These are phyloP conservation scores for Farysia itapuensis DNA, from an alignment of 1,284 basidiomycete species.

Conservation along the genomic window DNA sequence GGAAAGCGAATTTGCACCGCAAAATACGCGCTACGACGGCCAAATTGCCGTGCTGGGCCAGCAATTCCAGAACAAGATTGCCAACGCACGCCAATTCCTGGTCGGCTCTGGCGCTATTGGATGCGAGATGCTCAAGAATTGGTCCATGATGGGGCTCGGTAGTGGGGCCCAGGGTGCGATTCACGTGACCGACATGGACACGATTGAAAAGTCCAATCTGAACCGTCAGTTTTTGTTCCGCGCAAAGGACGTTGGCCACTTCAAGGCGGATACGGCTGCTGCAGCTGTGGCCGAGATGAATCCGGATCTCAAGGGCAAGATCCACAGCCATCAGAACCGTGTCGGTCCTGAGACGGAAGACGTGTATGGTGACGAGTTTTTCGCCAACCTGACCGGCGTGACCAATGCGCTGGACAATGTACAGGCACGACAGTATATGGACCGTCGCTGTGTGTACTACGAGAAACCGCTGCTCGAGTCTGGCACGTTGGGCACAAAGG, in stretches of 20 bases:
- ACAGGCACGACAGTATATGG: constrained; percentile 95
- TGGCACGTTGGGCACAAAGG: constrained; percentile 97
- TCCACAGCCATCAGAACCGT: constrained; percentile 85
- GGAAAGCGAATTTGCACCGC: constrained; percentile 82
- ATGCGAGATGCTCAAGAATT: constrained; percentile 99
- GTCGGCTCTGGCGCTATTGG: constrained; percentile 98
- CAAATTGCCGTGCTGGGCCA: constrained; percentile 96
- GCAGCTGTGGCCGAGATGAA: constrained; percentile 96
- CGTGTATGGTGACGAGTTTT: constrained; percentile 83
- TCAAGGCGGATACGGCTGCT: constrained; percentile 95
- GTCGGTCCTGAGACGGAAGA: constrained; percentile 92
- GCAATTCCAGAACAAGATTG: constrained; percentile 88
- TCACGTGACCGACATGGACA: constrained; percentile 95
- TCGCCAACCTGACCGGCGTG: constrained; percentile 83
- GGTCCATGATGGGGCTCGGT: constrained; percentile 98
- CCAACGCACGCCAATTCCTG: constrained; percentile 88
- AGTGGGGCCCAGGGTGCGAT: constrained; percentile 79
- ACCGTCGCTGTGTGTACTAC: constrained; percentile 96
- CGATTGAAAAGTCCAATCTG: constrained; percentile 98
- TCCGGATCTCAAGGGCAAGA: constrained; percentile 84
- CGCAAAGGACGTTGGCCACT: constrained; percentile 92
- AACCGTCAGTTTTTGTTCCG: constrained; percentile 99
- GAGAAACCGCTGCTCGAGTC: constrained; percentile 95
- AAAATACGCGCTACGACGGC: constrained; percentile 83
- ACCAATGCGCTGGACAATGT: constrained; percentile 99